phyloP scores from a whole-genome alignment of 306 rosid genomes.

The Begonia loranthoides region DNA sequence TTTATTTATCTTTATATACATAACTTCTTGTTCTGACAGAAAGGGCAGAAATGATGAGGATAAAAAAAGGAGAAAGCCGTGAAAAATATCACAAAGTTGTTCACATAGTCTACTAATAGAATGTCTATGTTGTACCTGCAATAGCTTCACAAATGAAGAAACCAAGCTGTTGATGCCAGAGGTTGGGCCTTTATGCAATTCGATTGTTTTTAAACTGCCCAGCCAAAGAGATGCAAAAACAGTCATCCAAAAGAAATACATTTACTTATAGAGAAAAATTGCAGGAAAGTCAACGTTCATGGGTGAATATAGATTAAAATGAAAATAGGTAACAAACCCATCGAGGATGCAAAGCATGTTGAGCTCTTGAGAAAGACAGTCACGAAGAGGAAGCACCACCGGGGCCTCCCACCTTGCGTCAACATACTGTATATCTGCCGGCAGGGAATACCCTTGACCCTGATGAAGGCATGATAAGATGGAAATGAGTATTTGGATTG shows the following conservation, averaged over 20 bases:
- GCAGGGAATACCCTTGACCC: conserved; percentile 91
- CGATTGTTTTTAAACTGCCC: conserved; percentile 81
- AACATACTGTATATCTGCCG: conserved; percentile 87
- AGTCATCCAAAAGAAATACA: neutral
- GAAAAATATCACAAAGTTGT: too few species aligned
- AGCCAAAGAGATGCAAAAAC: conserved; percentile 32
- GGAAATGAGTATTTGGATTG: too few species aligned
- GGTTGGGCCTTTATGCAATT: conserved; percentile 23
- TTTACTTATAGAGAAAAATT: neutral
- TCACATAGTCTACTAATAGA: too few species aligned
- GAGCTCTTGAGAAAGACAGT: conserved; percentile 73
- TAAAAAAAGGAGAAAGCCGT: too few species aligned
- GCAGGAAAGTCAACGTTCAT: conserved; percentile 8
- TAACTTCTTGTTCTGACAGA: too few species aligned
- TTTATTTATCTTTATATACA: too few species aligned
- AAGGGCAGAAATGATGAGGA: too few species aligned
- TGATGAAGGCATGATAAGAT: conserved; percentile 21
- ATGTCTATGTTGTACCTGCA: conserved; percentile 46
- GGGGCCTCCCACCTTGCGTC: conserved; percentile 85
- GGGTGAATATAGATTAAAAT: neutral
- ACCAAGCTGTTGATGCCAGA: conserved; percentile 70
- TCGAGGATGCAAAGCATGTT: conserved; percentile 68
- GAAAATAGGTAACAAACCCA: conserved; percentile 46
- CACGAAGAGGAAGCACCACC: conserved; percentile 79
- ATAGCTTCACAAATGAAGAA: conserved; percentile 66